A percentile compares a stretch with the other conserved stretches of the same genome.
Evolutionary conservation across 225 moss, liverwort and hornwort species (phyloP).

Genomic region (Anthoceros angustus): DNA sequence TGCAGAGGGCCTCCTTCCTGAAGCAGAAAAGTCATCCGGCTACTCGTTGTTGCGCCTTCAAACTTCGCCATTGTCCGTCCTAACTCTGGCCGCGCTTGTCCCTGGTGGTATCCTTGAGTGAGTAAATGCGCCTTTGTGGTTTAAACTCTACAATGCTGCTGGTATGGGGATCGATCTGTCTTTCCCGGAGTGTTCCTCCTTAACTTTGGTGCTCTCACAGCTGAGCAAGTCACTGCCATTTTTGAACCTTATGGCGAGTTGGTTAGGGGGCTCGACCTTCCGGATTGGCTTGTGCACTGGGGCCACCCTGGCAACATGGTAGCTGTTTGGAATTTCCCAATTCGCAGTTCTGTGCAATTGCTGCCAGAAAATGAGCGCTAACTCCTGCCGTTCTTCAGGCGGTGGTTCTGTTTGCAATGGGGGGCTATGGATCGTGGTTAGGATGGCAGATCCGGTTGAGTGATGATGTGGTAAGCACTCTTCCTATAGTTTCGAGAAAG

Average conservation of each 20-base stretch:
- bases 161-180: neutral
- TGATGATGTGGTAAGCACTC: conserved; percentile 14
- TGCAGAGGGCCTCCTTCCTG: too few species aligned
- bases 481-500: neutral
- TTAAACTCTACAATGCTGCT: neutral
- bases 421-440: conserved; percentile 30
- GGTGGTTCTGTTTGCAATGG: conserved; percentile 35
- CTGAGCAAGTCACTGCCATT: conserved; percentile 19
- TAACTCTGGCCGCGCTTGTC: neutral
- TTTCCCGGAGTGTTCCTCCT: neutral
- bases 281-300: conserved; percentile 29
- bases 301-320: conserved; percentile 40
- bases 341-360: neutral
- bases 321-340: neutral
- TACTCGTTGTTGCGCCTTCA: neutral
- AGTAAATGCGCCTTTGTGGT: neutral
- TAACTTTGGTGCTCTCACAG: conserved; percentile 9
- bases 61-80: neutral
- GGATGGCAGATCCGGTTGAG: conserved; percentile 36
- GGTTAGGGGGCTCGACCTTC: conserved; percentile 24
- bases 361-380: neutral
- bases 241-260: conserved; percentile 21
- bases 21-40: too few species aligned
- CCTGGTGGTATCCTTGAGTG: neutral
- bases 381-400: conserved; percentile 14